Evolutionary conservation across 345 rosid genomes (phyloP).

Genomic region (Jatropha curcas): DNA sequence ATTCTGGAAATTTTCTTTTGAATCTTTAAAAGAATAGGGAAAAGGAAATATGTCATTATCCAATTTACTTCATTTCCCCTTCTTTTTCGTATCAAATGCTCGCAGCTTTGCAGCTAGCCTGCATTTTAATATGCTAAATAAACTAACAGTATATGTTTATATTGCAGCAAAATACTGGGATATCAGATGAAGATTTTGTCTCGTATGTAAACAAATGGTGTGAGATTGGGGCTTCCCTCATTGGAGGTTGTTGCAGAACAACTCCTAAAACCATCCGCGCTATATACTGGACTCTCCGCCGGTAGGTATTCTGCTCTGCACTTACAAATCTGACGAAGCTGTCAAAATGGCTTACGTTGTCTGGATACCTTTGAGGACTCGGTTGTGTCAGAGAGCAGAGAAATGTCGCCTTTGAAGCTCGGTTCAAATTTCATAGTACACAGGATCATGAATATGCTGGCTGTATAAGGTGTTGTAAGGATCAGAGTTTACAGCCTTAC

Average conservation of each 20-base stretch:
- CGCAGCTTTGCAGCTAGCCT: neutral
- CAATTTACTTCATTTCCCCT: neutral
- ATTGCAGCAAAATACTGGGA: constrained; percentile 72
- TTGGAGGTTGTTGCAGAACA: constrained; percentile 58
- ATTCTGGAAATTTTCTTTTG: neutral
- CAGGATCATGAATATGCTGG: neutral
- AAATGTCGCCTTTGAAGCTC: too few species aligned
- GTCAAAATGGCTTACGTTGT: neutral
- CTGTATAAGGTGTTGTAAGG: neutral
- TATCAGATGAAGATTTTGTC: constrained; percentile 67
- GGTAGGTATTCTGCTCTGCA: constrained; percentile 28
- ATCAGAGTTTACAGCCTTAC: neutral
- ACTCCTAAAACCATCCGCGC: constrained; percentile 68
- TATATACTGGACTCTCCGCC: constrained; percentile 45
- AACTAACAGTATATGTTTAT: neutral
- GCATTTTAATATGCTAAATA: neutral
- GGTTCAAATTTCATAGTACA: too few species aligned
- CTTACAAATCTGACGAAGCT: constrained; percentile 4
- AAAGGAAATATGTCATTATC: neutral
- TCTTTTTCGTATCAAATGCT: neutral
- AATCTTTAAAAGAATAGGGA: neutral
- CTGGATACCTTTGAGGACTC: neutral
- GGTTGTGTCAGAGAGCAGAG: neutral
- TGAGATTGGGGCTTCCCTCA: constrained; percentile 62
- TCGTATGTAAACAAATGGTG: constrained; percentile 69